Evolutionary conservation across 2,329 filamentous ascomycete genomes (phyloP).

Genomic region (Thelonectria blattea): DNA sequence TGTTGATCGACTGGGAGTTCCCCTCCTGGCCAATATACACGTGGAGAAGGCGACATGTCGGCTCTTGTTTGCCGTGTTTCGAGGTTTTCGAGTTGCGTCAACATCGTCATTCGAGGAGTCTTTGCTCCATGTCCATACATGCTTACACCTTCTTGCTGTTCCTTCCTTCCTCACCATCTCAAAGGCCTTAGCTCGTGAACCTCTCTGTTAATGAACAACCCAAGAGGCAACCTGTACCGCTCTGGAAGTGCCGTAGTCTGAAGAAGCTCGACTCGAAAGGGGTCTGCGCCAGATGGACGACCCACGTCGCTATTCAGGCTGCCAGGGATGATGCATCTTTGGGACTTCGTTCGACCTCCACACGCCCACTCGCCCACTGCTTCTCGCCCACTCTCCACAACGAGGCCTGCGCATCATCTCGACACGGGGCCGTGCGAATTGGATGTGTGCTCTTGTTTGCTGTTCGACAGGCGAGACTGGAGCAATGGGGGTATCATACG

Average conservation of each 20-base stretch:
- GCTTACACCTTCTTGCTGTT: too few relatives aligned
- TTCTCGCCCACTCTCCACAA: not conserved
- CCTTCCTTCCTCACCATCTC: too few relatives aligned
- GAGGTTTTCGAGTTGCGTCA: not conserved
- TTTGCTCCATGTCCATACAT: too few relatives aligned
- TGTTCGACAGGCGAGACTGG: too few relatives aligned
- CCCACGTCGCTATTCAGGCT: constrained; percentile 7
- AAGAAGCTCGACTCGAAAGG: not conserved
- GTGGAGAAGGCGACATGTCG: not conserved
- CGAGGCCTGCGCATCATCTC: constrained; percentile 14
- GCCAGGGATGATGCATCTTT: not conserved
- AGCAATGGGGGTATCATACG: too few relatives aligned
- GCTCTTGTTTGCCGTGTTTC: not conserved
- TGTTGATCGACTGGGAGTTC: not conserved
- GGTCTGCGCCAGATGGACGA: not conserved
- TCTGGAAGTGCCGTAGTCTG: not conserved
- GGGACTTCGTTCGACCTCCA: not conserved
- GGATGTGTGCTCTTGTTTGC: not conserved
- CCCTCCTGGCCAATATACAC: not conserved
- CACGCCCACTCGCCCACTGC: not conserved
- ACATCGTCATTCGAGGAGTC: too few relatives aligned
- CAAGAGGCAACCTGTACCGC: not conserved
- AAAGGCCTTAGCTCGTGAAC: too few relatives aligned
- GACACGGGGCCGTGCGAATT: constrained; percentile 8
- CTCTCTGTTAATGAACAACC: not conserved